Evolutionary conservation across 2,329 filamentous ascomycete species (phyloP).

Genomic region (Exophiala viscosa): DNA sequence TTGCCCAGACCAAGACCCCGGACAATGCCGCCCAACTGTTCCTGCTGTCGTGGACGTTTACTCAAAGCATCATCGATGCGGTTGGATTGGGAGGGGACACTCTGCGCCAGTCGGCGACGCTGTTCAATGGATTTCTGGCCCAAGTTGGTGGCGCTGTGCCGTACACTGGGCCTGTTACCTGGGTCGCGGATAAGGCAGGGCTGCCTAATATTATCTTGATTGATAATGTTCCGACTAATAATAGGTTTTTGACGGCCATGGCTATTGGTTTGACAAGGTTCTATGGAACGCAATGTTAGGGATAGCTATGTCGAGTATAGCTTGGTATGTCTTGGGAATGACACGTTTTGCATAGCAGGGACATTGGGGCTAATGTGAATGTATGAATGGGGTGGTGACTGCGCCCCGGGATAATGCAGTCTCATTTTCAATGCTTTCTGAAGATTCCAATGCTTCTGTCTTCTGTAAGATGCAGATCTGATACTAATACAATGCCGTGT

Average conservation of each 20-base stretch:
- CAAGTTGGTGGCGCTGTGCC: neutral
- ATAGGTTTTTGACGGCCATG: neutral
- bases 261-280: neutral
- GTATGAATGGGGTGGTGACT: too few relatives aligned
- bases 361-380: too few relatives aligned
- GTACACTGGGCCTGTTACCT: neutral
- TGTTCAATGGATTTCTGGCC: constrained; percentile 3
- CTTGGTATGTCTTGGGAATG: too few relatives aligned
- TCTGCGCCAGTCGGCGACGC: neutral
- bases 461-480: too few relatives aligned
- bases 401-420: too few relatives aligned
- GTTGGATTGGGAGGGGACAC: constrained; percentile 1
- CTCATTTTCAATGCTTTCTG: too few relatives aligned
- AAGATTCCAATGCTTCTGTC: too few relatives aligned
- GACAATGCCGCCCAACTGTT: constrained; percentile 14
- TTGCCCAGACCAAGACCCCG: constrained; percentile 1
- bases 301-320: too few relatives aligned
- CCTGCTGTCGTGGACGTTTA: constrained; percentile 24
- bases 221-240: constrained; percentile 3
- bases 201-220: constrained; percentile 7
- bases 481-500: too few relatives aligned
- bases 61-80: constrained; percentile 10
- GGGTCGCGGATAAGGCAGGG: neutral
- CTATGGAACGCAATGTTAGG: neutral
- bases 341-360: too few relatives aligned